phyloP scores from a whole-genome alignment of 108 stramenopile genomes.

The Stephanodiscus triporus region DNA sequence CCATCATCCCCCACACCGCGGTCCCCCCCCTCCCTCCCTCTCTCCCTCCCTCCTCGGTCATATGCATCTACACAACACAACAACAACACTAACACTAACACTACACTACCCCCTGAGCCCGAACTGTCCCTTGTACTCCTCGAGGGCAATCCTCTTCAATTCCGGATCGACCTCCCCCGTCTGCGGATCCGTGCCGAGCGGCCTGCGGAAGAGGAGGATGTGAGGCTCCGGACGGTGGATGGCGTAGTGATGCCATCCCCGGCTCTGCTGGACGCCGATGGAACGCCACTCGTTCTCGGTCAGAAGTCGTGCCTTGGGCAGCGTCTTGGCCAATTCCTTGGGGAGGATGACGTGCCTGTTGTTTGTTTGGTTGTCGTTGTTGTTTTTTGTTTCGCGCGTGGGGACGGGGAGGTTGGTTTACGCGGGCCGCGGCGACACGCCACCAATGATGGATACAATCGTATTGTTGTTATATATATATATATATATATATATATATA shows the following conservation, averaged over 20 bases:
- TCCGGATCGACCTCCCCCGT: constrained; percentile 89
- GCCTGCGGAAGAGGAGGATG: constrained; percentile 97
- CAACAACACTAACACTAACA: constrained; percentile 4
- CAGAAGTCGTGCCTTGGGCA: constrained; percentile 93
- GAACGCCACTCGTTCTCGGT: constrained; percentile 97
- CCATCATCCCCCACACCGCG: neutral
- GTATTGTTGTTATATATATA: no score
- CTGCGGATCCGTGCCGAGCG: constrained; percentile 97
- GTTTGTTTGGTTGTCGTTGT: no score
- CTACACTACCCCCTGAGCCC: constrained; percentile 46
- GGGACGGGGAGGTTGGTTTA: no score
- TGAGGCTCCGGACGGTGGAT: constrained; percentile 99
- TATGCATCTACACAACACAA: neutral
- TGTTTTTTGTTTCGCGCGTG: no score
- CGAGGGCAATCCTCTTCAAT: constrained; percentile 78
- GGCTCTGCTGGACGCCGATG: constrained; percentile 96
- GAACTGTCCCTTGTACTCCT: constrained; percentile 72
- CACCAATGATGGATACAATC: no score
- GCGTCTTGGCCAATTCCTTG: constrained; percentile 94
- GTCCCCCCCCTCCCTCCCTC: neutral
- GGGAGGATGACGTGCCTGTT: constrained; percentile 96
- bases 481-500: no score
- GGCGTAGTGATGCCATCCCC: constrained; percentile 99
- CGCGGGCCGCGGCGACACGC: no score
- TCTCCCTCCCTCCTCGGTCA: neutral